Conservation (phyloP, 2,329 filamentous ascomycete genomes). For the Xylaria sp. region DNA sequence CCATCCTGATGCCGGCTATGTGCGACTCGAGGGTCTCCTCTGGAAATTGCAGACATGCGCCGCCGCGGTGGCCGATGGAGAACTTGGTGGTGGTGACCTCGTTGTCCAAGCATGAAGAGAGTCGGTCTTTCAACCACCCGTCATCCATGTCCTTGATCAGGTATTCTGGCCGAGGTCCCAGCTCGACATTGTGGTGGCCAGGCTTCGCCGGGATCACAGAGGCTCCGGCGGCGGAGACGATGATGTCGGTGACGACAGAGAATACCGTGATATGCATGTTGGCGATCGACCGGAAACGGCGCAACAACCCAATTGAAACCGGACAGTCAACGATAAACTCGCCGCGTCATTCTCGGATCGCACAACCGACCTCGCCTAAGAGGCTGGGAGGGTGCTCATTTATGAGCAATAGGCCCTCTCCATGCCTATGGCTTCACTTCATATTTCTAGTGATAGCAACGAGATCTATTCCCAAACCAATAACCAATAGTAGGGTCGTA, state of each 20-base stretch:
- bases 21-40: conserved; percentile 70
- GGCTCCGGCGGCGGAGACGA: conserved; percentile 4
- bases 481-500: conserved; percentile 17
- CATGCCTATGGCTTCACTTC: neutral
- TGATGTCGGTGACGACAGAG: conserved; percentile 7
- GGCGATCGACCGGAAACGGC: neutral
- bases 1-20: conserved; percentile 72
- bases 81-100: conserved; percentile 63
- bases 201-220: conserved; percentile 19
- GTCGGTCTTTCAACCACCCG: conserved; percentile 66
- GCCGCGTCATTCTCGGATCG: neutral
- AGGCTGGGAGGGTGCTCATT: conserved; percentile 1
- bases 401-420: conserved; percentile 12
- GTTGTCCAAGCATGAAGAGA: conserved; percentile 67
- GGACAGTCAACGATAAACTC: neutral
- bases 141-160: conserved; percentile 71
- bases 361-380: neutral
- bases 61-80: conserved; percentile 71
- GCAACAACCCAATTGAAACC: neutral
- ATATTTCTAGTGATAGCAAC: neutral
- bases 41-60: conserved; percentile 69
- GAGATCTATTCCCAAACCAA: neutral
- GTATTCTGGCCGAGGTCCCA: conserved; percentile 72
- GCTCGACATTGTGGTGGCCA: conserved; percentile 57
- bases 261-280: conserved; percentile 24